These are phyloP conservation scores for Platanthera zijinensis DNA, from an alignment of 106 monocot genomes.

Conservation along the genomic window DNA sequence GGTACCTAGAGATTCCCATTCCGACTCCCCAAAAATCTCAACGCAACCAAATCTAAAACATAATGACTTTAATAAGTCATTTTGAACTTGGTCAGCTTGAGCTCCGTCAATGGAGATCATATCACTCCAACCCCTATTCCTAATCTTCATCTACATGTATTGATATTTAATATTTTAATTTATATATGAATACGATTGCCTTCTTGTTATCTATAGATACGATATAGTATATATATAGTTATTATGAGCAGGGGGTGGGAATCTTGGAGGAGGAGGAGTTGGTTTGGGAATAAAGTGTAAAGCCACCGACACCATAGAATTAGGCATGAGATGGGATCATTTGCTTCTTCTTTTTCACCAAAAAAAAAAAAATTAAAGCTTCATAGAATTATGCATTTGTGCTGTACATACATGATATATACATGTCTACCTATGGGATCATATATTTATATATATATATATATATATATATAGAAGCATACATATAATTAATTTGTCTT, in stretches of 20 bases:
- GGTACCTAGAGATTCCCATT: too few relatives aligned
- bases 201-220: too few relatives aligned
- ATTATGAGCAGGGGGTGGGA: not conserved
- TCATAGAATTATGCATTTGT: not conserved
- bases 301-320: slow-evolving; percentile 20
- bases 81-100: too few relatives aligned
- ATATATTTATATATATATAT: too few relatives aligned
- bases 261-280: not conserved
- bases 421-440: not conserved
- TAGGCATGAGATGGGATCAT: not conserved
- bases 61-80: too few relatives aligned
- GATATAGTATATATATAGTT: not conserved
- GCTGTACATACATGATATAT: not conserved
- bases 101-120: too few relatives aligned
- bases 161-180: too few relatives aligned
- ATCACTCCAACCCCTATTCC: too few relatives aligned
- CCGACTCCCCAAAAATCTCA: too few relatives aligned
- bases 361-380: slow-evolving; percentile 2
- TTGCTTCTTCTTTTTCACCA: slow-evolving; percentile 3
- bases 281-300: slow-evolving; percentile 22
- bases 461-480: not conserved
- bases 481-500: slow-evolving; percentile 8
- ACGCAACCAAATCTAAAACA: too few relatives aligned
- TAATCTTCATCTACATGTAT: too few relatives aligned
- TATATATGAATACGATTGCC: too few relatives aligned